These are phyloP conservation scores for Cladophialophora bantiana DNA, from an alignment of 2,329 filamentous ascomycete genomes.

Conservation along the genomic window DNA sequence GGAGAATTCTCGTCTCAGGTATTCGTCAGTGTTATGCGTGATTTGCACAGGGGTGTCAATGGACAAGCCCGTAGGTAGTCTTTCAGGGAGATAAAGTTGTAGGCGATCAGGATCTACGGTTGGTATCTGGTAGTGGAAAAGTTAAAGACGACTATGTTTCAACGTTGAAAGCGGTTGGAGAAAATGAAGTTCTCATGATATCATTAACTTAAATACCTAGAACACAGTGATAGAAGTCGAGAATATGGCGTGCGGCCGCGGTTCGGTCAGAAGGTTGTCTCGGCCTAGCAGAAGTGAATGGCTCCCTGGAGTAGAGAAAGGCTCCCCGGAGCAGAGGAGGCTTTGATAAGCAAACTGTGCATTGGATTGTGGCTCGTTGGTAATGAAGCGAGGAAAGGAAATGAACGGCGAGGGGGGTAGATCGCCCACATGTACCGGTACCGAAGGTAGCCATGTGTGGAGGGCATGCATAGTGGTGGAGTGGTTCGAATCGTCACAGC, in stretches of 20 bases:
- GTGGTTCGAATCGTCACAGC: too few species aligned
- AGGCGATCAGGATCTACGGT: background rate
- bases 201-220: constrained; percentile 20
- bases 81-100: background rate
- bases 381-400: background rate
- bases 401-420: background rate
- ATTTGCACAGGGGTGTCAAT: background rate
- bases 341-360: background rate
- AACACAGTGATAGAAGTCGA: background rate
- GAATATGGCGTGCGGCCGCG: background rate
- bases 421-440: background rate
- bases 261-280: background rate
- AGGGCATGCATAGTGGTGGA: too few species aligned
- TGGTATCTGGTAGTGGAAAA: background rate
- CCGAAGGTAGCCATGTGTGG: background rate
- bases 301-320: too few species aligned
- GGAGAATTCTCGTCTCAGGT: background rate
- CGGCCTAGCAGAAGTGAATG: background rate
- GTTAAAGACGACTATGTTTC: background rate
- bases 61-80: background rate
- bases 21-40: background rate
- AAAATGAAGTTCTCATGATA: constrained; percentile 23
- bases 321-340: background rate
- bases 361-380: background rate
- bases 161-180: background rate